Conservation (phyloP, 2,329 filamentous ascomycete genomes). For the Ceratocystis papillata region DNA sequence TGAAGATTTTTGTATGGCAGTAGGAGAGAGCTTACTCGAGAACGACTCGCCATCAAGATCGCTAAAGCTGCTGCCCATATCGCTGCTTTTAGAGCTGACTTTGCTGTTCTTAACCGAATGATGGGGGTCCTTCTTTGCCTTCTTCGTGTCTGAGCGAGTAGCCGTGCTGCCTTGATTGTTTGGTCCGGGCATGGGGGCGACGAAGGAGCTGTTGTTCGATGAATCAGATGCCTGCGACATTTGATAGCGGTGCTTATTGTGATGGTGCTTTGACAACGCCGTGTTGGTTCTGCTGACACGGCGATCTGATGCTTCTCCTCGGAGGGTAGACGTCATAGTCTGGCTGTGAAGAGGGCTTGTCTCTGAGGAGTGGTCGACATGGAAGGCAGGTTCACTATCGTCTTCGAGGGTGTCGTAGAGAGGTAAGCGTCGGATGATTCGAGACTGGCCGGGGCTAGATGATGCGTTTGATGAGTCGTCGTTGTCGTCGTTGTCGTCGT, state of each 20-base stretch:
- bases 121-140: conserved; percentile 48
- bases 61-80: conserved; percentile 79
- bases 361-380: conserved; percentile 34
- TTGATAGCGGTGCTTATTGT: conserved; percentile 32
- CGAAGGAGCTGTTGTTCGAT: conserved; percentile 45
- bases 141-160: conserved; percentile 46
- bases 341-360: conserved; percentile 22
- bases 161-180: conserved; percentile 30
- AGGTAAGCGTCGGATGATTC: conserved; percentile 51
- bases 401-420: conserved; percentile 33
- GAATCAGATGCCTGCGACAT: conserved; percentile 53
- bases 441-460: conserved; percentile 46
- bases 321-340: conserved; percentile 42
- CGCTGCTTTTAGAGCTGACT: conserved; percentile 51
- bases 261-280: conserved; percentile 8
- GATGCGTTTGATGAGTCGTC: conserved; percentile 38
- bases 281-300: neutral
- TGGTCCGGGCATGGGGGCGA: conserved; percentile 31
- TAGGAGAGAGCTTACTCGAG: conserved; percentile 10
- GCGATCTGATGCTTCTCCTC: conserved; percentile 35
- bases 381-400: conserved; percentile 47
- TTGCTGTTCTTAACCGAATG: conserved; percentile 43
- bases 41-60: conserved; percentile 60
- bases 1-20: neutral
- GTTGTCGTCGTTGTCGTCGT: conserved; percentile 36